Percentiles rank a stretch among this genome's conserved stretches.
These are phyloP conservation scores for Phytopythium helicoides DNA, from an alignment of 352 stramenopile genomes.

Conservation along the genomic window DNA sequence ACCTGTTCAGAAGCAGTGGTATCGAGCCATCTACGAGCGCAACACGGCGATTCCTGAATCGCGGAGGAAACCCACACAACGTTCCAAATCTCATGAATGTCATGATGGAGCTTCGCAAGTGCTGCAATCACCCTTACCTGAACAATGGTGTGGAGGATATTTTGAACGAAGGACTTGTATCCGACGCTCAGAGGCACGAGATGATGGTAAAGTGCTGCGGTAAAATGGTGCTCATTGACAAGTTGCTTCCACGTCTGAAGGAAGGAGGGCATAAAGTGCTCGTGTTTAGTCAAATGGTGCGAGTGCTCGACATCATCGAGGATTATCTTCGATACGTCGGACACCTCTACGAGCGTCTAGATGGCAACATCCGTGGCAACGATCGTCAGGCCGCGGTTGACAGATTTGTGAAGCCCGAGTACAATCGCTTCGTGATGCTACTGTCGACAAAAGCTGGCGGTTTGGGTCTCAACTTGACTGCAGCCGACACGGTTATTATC, in stretches of 20 bases:
- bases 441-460: constrained; percentile 97
- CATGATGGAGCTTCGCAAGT: constrained; percentile 92
- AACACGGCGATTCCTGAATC: constrained; percentile 92
- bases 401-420: constrained; percentile 88
- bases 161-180: constrained; percentile 73
- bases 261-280: constrained; percentile 97
- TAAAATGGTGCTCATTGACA: constrained; percentile 99
- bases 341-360: constrained; percentile 96
- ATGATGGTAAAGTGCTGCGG: constrained; percentile 97
- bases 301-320: constrained; percentile 99
- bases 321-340: constrained; percentile 95
- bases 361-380: constrained; percentile 95
- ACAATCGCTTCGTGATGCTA: constrained; percentile 97
- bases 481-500: constrained; percentile 97
- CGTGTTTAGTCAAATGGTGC: constrained; percentile 99
- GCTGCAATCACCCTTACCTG: constrained; percentile 91
- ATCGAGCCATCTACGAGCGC: constrained; percentile 95
- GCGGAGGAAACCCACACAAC: constrained; percentile 75
- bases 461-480: constrained; percentile 90
- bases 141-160: constrained; percentile 92
- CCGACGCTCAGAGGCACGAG: constrained; percentile 81
- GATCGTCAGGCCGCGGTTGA: constrained; percentile 85
- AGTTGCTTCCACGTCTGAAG: constrained; percentile 97
- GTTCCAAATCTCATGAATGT: constrained; percentile 91
- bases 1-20: constrained; percentile 89